Conservation (phyloP, 768 basidiomycete genomes). For the Coprinopsis sp. region DNA sequence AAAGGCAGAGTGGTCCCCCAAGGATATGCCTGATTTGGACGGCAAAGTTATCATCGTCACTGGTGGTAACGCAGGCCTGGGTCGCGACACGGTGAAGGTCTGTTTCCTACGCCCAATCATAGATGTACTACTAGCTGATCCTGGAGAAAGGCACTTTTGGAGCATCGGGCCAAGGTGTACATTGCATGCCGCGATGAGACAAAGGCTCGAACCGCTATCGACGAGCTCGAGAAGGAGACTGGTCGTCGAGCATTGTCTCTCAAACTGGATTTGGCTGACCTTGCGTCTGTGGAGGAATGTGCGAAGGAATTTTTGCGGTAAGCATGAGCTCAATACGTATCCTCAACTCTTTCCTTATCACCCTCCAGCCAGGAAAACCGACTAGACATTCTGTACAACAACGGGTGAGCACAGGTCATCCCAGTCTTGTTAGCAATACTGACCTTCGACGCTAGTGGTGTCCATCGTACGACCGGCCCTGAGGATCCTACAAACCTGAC, state of each 20-base stretch:
- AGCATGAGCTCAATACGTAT: slow-evolving; percentile 26
- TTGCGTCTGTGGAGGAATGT: slow-evolving; percentile 33
- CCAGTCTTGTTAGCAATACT: too few relatives aligned
- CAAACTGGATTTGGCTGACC: slow-evolving; percentile 38
- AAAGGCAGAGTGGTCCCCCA: slow-evolving; percentile 27
- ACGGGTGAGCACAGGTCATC: slow-evolving; percentile 31
- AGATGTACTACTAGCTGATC: background rate
- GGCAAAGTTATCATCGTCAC: slow-evolving; percentile 36
- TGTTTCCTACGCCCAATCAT: slow-evolving; percentile 5
- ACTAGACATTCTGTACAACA: slow-evolving; percentile 44
- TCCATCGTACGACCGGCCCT: slow-evolving; percentile 28
- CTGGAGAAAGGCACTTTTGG: slow-evolving; percentile 40
- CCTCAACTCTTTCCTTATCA: slow-evolving; percentile 4
- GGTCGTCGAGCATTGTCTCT: slow-evolving; percentile 41
- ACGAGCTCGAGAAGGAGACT: slow-evolving; percentile 44
- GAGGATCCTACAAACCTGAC: slow-evolving; percentile 36
- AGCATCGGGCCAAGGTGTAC: slow-evolving; percentile 64
- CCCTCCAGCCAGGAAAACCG: slow-evolving; percentile 33
- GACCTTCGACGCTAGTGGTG: background rate
- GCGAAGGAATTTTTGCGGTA: slow-evolving; percentile 40
- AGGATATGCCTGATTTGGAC: slow-evolving; percentile 43
- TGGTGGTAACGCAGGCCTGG: slow-evolving; percentile 39
- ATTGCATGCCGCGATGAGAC: slow-evolving; percentile 41
- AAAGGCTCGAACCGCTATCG: slow-evolving; percentile 47
- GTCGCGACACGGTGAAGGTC: slow-evolving; percentile 58